Percentiles rank a stretch among this genome's conserved stretches.
Conservation (phyloP, 257 asterid species). For the Salvia hispanica region DNA sequence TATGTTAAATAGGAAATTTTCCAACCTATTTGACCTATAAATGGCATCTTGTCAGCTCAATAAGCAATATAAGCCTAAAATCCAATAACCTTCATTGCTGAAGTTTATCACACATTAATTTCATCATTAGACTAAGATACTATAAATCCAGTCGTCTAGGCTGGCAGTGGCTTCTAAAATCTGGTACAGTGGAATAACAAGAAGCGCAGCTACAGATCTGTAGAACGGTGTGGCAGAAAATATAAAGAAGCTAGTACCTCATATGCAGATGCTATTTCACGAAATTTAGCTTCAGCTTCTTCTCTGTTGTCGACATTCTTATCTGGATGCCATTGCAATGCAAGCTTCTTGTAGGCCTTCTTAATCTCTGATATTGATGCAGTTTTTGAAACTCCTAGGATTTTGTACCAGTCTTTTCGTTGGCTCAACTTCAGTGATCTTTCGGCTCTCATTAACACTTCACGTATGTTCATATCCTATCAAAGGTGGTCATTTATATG, state of each 20-base stretch:
- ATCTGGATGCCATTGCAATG: constrained; percentile 97
- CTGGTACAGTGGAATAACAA: not conserved
- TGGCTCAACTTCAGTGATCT: constrained; percentile 78
- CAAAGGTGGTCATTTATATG: constrained; percentile 7
- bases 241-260: constrained; percentile 58
- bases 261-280: constrained; percentile 95
- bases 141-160: not conserved
- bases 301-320: constrained; percentile 87
- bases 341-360: constrained; percentile 93
- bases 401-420: constrained; percentile 97
- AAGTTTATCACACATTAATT: not conserved
- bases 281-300: constrained; percentile 87
- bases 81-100: too few species aligned
- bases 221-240: not conserved
- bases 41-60: not conserved
- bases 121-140: not conserved
- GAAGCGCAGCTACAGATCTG: not conserved
- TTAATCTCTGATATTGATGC: constrained; percentile 76
- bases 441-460: constrained; percentile 75
- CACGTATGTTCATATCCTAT: constrained; percentile 57
- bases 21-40: too few species aligned
- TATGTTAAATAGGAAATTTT: not conserved
- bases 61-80: too few species aligned
- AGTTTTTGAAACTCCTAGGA: constrained; percentile 74
- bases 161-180: not conserved